Evolutionary conservation across 2,329 filamentous ascomycete species (phyloP), one percentile per base, ranked within the genome.

Genomic region (Diaporthe amygdali): DNA sequence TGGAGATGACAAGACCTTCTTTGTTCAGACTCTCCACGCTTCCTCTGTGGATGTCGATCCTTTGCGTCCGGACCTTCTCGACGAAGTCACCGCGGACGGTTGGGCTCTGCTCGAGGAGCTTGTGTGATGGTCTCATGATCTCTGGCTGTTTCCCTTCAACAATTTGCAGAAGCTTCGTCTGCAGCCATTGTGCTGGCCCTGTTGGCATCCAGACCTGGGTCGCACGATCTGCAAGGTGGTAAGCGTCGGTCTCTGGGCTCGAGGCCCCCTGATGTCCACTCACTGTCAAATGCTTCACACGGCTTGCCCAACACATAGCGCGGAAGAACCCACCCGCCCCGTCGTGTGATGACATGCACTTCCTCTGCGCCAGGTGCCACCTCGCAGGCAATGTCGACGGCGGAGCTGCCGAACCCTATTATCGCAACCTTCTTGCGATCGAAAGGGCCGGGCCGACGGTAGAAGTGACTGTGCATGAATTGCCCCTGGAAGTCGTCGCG

Each of bases 361-460:
- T 80, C 76, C n/a, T 73, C 76, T 20, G 79, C 79, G 1, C 76
- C 75, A 2, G 78, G 74, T 2, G 78, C 79, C 63, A 83, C 74
- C 66, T 84, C 82, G 61, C 77, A 80, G 32, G 79, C 78, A 37
- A 83, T 76, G 75, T 84, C 82, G n/a, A 81, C 78, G 5, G 81
- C 82, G 6, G 79, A 81, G 39, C 78, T 80, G 8, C 81, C 82
- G 49, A 83, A 72, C 1, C 81, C 81, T 51, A 83, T 77, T 34
- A 83, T 73, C 9, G 78, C 81, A 6, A 83, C 78, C 51, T 75
- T 78, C 73, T 83, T 82, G 27, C 81, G 80, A 54, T 79, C 78
- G 68, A 80, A 82, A 0, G 72, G 75, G 7, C 73, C 76, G 1
- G 81, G 79, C 20, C 75, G 76, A 59, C 81, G 78, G 72, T 83